Evolutionary conservation across 441 rosid species (phyloP).

Genomic region (Dalechampia spathulata): DNA sequence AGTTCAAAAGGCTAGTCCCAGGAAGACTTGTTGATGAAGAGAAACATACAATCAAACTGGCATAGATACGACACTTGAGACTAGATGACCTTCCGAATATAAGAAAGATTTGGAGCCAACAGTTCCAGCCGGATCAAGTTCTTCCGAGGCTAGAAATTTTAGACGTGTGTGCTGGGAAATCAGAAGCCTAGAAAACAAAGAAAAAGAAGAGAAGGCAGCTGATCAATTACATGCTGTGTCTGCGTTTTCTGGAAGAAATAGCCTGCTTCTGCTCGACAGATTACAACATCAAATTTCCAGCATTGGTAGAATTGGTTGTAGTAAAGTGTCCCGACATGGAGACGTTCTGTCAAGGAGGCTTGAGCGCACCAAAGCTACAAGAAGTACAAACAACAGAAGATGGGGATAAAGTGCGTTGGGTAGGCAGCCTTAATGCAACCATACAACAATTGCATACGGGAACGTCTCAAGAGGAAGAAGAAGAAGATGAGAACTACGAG

Average conservation of each 20-base stretch:
- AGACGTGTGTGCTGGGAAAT: too few species aligned
- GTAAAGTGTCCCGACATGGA: constrained; percentile 16
- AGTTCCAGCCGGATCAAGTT: too few species aligned
- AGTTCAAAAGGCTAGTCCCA: constrained; percentile 12
- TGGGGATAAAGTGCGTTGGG: background rate
- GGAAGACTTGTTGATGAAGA: background rate
- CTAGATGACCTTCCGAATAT: background rate
- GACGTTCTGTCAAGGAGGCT: constrained; percentile 3
- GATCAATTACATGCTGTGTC: background rate
- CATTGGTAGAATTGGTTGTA: background rate
- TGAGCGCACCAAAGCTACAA: background rate
- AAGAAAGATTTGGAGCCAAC: too few species aligned
- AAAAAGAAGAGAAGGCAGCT: too few species aligned
- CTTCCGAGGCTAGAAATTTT: too few species aligned
- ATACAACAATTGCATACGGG: background rate
- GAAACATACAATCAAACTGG: too few species aligned
- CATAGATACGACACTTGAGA: background rate
- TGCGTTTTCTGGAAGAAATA: constrained; percentile 11
- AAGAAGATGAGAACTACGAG: background rate
- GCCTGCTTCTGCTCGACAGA: constrained; percentile 10
- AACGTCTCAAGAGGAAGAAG: background rate
- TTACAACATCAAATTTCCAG: constrained; percentile 12
- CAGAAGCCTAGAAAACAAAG: too few species aligned
- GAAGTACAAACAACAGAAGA: background rate
- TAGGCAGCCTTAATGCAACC: background rate